Evolutionary conservation across 495 filamentous ascomycete species (phyloP).

Genomic region (Aspergillus bertholletiae): DNA sequence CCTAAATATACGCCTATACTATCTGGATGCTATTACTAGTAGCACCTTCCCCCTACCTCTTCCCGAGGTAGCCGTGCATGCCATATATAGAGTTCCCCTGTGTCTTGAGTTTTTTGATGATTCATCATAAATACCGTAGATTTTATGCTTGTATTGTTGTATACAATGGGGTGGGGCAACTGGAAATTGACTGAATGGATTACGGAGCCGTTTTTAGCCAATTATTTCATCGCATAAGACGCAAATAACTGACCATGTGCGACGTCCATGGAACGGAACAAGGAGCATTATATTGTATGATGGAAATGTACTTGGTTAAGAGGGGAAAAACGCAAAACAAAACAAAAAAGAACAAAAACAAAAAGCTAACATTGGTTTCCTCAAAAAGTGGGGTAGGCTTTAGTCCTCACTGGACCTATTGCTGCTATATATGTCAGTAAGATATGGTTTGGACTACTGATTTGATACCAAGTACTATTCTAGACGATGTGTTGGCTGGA

Average conservation of each 20-base stretch:
- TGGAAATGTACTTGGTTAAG: too few species aligned
- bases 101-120: neutral
- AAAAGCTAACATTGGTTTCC: neutral
- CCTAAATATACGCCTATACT: slow-evolving; percentile 4
- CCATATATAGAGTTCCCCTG: neutral
- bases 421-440: too few species aligned
- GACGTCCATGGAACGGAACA: neutral
- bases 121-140: neutral
- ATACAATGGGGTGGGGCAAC: neutral
- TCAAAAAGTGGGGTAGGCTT: neutral
- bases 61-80: neutral
- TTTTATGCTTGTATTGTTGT: neutral
- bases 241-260: neutral
- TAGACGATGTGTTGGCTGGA: neutral
- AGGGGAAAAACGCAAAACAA: too few species aligned
- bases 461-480: neutral
- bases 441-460: neutral
- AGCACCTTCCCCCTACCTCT: too few species aligned
- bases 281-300: too few species aligned
- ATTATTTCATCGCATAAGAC: neutral
- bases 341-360: too few species aligned
- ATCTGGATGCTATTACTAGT: too few species aligned
- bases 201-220: neutral
- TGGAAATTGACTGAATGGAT: neutral
- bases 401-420: neutral